Evolutionary conservation across 116 monocot genomes (phyloP), one percentile per base, ranked within the genome.

Genomic region (Cymodocea nodosa): DNA sequence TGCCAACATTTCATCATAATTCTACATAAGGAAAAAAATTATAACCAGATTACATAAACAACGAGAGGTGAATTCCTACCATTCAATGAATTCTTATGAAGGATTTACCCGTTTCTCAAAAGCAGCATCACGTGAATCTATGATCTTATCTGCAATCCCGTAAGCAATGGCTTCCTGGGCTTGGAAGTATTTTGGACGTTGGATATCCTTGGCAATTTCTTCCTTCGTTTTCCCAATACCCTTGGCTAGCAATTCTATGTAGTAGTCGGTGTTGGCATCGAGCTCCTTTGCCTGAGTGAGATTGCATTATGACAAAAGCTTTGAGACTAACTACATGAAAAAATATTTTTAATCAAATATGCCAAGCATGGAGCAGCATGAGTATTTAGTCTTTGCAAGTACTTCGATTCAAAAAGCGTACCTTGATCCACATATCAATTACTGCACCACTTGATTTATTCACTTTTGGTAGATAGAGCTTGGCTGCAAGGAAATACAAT

Each of bases 351-450:
- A 30, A 30, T 3, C 30, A 30, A 30, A 30, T 30, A 15, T 59
- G 59, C 25, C 59, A 59, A 2, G 9, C 15, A 25, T 17, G 17
- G n/a, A 18, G 2, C 15, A 62, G 35, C 8, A 40, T 16, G 44
- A 39, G 0, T 4, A 36, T 15, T 3, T 11, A 17, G 19, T 1
- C 11, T n/a, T 16, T 56, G 62, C 17, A 62, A 2, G 11, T 9
- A 18, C 19, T 36, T 36, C 39, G 37, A 17, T 37, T 62, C 6
- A 37, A 61, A 35, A 56, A 56, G 62, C 20, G 17, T 35, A 89
- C 94, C 94, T 87, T 89, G 52, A 82, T 89, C 94, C 94, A 94
- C 90, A 94, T 87, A 70, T 94, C 94, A 56, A 87, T 87, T 34
- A 82, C 86, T 23, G 90, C 80, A 23, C 94, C 94, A 74, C 84